phyloP scores from a whole-genome alignment of 148 eudicot genomes.

The Fagopyrum homotropicum region DNA sequence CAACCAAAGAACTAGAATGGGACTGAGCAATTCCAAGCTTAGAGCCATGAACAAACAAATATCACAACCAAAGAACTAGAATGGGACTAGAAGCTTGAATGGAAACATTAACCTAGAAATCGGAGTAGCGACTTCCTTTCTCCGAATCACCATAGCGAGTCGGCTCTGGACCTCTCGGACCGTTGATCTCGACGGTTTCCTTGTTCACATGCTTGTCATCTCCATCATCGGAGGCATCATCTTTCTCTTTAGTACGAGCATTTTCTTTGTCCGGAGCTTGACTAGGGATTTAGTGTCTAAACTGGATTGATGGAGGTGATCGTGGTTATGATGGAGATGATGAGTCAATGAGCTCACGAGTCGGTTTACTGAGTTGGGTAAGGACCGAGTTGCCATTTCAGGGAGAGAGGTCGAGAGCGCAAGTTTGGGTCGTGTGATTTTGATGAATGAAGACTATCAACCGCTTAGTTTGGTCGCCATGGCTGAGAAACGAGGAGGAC shows the following conservation, averaged over 20 bases:
- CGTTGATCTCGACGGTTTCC: conserved; percentile 78
- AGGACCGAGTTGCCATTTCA: conserved; percentile 15
- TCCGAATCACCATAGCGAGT: conserved; percentile 97
- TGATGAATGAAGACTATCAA: conserved; percentile 25
- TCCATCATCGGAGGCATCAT: conserved; percentile 27
- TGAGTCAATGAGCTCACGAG: conserved; percentile 30
- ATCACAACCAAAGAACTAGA: background rate
- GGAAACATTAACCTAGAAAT: conserved; percentile 36
- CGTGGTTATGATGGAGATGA: conserved; percentile 14
- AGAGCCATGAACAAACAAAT: no score
- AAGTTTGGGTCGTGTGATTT: conserved; percentile 12
- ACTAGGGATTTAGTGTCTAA: conserved; percentile 16
- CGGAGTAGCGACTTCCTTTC: conserved; percentile 73
- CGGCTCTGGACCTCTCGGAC: conserved; percentile 91
- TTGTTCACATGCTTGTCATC: conserved; percentile 31
- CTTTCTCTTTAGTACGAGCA: conserved; percentile 16
- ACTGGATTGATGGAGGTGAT: conserved; percentile 10
- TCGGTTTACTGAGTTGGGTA: conserved; percentile 24
- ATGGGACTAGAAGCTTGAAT: background rate
- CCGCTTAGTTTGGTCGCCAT: conserved; percentile 50
- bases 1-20: background rate
- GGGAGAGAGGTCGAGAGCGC: conserved; percentile 13
- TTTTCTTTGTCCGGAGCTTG: conserved; percentile 9
- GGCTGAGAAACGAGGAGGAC: background rate
- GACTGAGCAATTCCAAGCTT: background rate